A percentile compares a stretch with the other conserved stretches of the same genome.
These are phyloP conservation scores for Penicillium crustosum DNA, from an alignment of 2,329 filamentous ascomycete genomes.

Conservation along the genomic window DNA sequence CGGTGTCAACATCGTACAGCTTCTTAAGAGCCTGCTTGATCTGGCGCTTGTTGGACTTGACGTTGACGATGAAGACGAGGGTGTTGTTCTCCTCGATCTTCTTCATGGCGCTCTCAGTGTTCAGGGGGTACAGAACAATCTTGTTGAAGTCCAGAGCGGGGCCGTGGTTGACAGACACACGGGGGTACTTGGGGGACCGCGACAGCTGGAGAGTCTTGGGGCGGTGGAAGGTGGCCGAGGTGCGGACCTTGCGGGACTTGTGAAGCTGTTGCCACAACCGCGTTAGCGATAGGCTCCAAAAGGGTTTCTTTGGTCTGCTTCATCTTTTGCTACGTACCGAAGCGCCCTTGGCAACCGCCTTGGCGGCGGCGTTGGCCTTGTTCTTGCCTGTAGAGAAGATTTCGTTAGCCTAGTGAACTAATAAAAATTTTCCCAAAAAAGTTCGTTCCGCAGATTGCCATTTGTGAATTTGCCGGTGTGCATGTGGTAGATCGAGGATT, in stretches of 20 bases:
- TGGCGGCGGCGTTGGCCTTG: slow-evolving; percentile 89
- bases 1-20: slow-evolving; percentile 95
- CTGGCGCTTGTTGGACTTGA: slow-evolving; percentile 99
- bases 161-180: slow-evolving; percentile 87
- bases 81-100: slow-evolving; percentile 99
- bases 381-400: slow-evolving; percentile 48
- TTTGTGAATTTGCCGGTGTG: slow-evolving; percentile 14
- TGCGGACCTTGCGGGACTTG: slow-evolving; percentile 91
- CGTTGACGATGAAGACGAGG: slow-evolving; percentile 92
- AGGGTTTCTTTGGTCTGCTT: slow-evolving; percentile 10
- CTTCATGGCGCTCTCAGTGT: slow-evolving; percentile 99
- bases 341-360: slow-evolving; percentile 94
- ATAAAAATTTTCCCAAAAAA: slow-evolving; percentile 3
- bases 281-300: slow-evolving; percentile 15
- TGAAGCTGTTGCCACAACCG: slow-evolving; percentile 56
- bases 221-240: slow-evolving; percentile 92
- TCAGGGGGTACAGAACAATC: slow-evolving; percentile 95
- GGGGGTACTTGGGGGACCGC: slow-evolving; percentile 90
- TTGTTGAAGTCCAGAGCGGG: slow-evolving; percentile 96
- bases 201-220: slow-evolving; percentile 95
- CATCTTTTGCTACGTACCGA: slow-evolving; percentile 66
- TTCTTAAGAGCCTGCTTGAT: slow-evolving; percentile 98
- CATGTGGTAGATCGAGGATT: not conserved
- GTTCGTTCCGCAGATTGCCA: slow-evolving; percentile 13
- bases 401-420: slow-evolving; percentile 28